These are phyloP conservation scores for Naganishia randhawae DNA, from an alignment of 768 basidiomycete species.

Conservation along the genomic window DNA sequence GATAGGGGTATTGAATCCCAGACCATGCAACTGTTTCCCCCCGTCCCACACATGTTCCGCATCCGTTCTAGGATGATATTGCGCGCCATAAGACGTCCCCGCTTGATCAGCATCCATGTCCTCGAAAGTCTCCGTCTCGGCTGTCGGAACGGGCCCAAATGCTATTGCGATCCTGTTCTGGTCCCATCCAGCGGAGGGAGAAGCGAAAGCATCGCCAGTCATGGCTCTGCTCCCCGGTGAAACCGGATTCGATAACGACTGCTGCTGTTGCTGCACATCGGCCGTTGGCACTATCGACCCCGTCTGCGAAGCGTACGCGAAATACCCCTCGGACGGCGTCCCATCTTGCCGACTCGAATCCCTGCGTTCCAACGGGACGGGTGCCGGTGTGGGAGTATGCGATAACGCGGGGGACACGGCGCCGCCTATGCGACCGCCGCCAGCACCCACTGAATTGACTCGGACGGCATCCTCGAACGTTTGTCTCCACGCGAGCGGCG, in stretches of 20 bases:
- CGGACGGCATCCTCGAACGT: conserved; percentile 15
- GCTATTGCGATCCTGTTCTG: neutral
- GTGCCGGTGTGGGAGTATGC: conserved; percentile 10
- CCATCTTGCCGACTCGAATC: neutral
- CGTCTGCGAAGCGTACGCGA: neutral
- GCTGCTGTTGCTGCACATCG: neutral
- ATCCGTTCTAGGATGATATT: neutral
- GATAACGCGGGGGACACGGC: neutral
- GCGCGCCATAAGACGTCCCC: neutral
- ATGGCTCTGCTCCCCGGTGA: neutral
- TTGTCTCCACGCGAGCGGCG: conserved; percentile 6
- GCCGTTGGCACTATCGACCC: neutral
- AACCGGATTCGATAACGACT: neutral
- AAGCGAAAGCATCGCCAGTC: neutral
- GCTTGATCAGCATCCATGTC: neutral
- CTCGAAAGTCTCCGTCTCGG: neutral
- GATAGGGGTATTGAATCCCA: neutral
- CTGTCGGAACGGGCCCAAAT: neutral
- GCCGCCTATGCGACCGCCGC: no score
- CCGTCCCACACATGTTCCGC: neutral
- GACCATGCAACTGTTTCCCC: neutral
- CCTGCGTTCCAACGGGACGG: neutral
- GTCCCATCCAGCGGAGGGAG: neutral
- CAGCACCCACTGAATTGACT: no score
- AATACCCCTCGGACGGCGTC: neutral